Evolutionary conservation across 768 basidiomycete species (phyloP).

Genomic region (Russula brevipes): DNA sequence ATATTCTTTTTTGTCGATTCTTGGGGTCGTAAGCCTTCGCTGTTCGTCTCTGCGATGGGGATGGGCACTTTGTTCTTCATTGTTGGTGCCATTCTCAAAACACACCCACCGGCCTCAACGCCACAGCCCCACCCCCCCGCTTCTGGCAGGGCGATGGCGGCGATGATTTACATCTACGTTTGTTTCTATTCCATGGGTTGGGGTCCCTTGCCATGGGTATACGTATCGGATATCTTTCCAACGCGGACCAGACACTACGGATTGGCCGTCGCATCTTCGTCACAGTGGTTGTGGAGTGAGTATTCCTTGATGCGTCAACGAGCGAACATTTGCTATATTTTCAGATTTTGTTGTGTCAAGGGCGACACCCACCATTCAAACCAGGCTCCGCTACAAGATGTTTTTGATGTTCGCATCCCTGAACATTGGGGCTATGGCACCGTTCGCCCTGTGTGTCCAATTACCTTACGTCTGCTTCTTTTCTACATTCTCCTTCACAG

Average conservation of each 20-base stretch:
- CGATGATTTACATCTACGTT: constrained; percentile 80
- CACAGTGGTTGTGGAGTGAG: constrained; percentile 81
- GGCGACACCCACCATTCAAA: constrained; percentile 59
- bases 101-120: constrained; percentile 51
- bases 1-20: constrained; percentile 63
- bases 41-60: constrained; percentile 69
- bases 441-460: constrained; percentile 54
- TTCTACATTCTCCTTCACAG: constrained; percentile 21
- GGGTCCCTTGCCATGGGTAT: constrained; percentile 61
- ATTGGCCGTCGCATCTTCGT: constrained; percentile 63
- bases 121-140: constrained; percentile 37
- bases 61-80: constrained; percentile 82
- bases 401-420: constrained; percentile 75
- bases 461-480: neutral
- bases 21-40: constrained; percentile 61
- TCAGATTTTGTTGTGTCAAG: constrained; percentile 69
- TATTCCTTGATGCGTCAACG: constrained; percentile 17
- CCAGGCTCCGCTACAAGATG: constrained; percentile 62
- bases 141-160: constrained; percentile 73
- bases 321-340: neutral
- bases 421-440: constrained; percentile 65
- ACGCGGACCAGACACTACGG: constrained; percentile 81
- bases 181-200: constrained; percentile 87
- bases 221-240: constrained; percentile 80
- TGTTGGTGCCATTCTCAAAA: constrained; percentile 78